Base-by-base conservation (phyloP, 257 asterid genomes). In the Echites panduratus region DNA sequence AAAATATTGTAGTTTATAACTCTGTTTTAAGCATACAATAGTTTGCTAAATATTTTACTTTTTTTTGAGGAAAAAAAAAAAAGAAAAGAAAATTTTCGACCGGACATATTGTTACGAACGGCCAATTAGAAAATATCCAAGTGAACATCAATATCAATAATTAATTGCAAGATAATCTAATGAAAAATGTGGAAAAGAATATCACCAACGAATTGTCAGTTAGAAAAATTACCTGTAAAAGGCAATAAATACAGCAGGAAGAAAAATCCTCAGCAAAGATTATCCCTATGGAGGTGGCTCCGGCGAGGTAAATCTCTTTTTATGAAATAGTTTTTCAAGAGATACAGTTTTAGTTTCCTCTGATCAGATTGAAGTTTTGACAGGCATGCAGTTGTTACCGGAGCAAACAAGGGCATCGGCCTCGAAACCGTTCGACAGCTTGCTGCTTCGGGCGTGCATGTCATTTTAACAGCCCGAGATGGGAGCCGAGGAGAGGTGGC, bases 371-470 rank as follows among this genome's bases (percentile, higher is more conserved):
- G 61, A 63, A 53, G 50, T 17, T 32, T 57, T 64, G 50, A 9
- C 69, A 89, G 97, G 83, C 82, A 79, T 72, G 97, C 93, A 22
- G 90, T 89, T 41, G 95, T 92, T 47, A 92, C 93, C 2, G 97
- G 97, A 77, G 97, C 93, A 8, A 91, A 91, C 88, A 88, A 85
- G 79, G 97, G 96, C 45, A 91, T 89, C 17, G 96, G 96, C 22
- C 67, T 87, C 3, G 95, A 91, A 82, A 89, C 91, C 4, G 96
- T 79, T 52, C 85, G 90, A 38, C 94, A 86, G 79, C 90, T 92
- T 0, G 96, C 96, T 0, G 66, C 38, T 19, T 84, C 90, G 48
- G 96, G 96, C 4, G 81, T 80, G 40, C 82, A 84, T 26, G 96
- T 92, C 7, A 82, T 89, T 43, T 73, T 92, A 38, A 86, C 98